Base-by-base conservation (phyloP, 2,329 filamentous ascomycete genomes). In the Hymenoscyphus albidus region DNA sequence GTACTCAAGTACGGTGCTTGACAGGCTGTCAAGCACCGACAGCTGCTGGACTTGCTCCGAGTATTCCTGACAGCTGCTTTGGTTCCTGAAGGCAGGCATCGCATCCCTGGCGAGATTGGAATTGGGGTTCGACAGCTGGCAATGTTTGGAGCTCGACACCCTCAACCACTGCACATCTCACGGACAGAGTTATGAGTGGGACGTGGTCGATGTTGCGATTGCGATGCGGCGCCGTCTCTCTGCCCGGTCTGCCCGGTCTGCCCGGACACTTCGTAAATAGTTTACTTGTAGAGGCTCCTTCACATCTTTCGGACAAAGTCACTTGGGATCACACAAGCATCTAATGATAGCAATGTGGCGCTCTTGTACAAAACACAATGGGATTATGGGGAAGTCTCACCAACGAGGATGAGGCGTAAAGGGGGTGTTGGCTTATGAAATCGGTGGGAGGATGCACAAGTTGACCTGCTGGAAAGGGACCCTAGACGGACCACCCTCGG, bases 291-390 rank as follows among this genome's bases (percentile, higher is more conserved):
- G 6, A 48, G 16, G 35, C 32, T 35, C 35, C 6, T 35, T 10
- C 35, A 35, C 9, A 6, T 16, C 42, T 6, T n/a, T 48, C 44
- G 44, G 44, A 44, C 7, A 10, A 18, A 18, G 44, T 51, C 44
- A 18, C 18, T 51, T 10, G 18, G 44, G 44, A 51, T 51, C 44
- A 51, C 18, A 27, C n/a, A 51, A 22, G 22, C 22, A 7, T 51
- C 44, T 51, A 51, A 51, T 51, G n/a, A 51, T 51, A 51, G 44
- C 44, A 51, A 51, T 51, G 44, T 51, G 44, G 44, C 44, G 44
- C 44, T 51, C 22, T 18, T 13, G 44, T 51, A 51, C 44, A 35
- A 35, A 35, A 35, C 6, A 35, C 35, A 51, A 51, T 51, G 44
- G 44, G 44, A 51, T 22, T 51, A 51, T 27, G 44, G 44, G 5